Base-by-base conservation (phyloP, 140 eudicot genomes). In the Bidens hawaiensis region DNA sequence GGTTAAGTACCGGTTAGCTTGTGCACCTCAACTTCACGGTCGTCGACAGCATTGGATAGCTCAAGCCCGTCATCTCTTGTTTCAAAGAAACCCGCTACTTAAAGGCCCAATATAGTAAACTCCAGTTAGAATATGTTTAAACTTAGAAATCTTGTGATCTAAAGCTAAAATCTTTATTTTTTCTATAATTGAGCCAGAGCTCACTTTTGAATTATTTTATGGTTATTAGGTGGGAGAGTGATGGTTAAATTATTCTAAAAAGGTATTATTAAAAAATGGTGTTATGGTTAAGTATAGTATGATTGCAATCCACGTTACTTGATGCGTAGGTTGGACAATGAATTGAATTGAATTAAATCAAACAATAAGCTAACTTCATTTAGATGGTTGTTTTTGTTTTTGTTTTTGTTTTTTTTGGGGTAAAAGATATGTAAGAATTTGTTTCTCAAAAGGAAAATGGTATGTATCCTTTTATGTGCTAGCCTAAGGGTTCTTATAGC, bases 241-340 rank as follows among this genome's bases (percentile, higher is more conserved):
- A 14, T 41, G 67, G 53, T 62, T 43, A 16, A 24, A 24, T 3
- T 42, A 47, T 49, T 14, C 5, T 12, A 6, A n/a, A n/a, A 43
- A 27, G 12, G 23, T 27, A 3, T 10, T 64, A 6, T 4, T 18
- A 13, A 14, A 6, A 50, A 19, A 15, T 27, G 64, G 63, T 75
- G 72, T 78, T 52, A 64, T 53, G 26, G 21, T 55, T 42, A 82
- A 62, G 79, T 7, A 45, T 76, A 57, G 90, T 38, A 83, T 79
- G 60, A 73, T 83, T 83, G 79, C 57, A 82, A 63, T 73, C 43
- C 67, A 76, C 70, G 90, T 74, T 63, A 76, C 79, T 69, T 75
- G 52, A 72, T 62, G 53, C 25, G 34, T 56, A 75, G 84, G 28
- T 45, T 69, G 1, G 60, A 67, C 40, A 46, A 45, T 18, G 45